Base-by-base conservation (phyloP, 495 filamentous ascomycete species). In the Neurospora africana region DNA sequence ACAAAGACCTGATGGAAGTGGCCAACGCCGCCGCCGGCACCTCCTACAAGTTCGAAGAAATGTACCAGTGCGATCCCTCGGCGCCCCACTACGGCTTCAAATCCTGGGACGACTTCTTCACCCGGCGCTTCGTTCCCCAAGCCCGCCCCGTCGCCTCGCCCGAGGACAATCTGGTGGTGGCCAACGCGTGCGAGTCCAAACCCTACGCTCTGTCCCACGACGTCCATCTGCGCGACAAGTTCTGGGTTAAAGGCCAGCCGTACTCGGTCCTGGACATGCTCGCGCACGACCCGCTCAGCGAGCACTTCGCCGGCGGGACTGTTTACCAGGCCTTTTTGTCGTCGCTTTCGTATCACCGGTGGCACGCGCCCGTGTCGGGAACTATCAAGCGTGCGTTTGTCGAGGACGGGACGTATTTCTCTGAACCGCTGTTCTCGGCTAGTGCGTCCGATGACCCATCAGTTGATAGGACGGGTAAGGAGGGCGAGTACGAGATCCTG, bases 51-150 rank as follows among this genome's bases (percentile, higher is more conserved):
- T 89, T 90, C 73, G 83, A 88, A 65, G 79, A 87, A 8, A 81
- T 87, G 79, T 89, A 79, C 74, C 30, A 80, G 9, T 88, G 87
- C 74, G 83, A 90, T 35, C 84, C 87, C 0, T 74, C 71, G 0
- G 74, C 82, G 2, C 78, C 80, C 65, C 74, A 90, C 73, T 81
- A 86, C 77, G 91, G 91, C 27, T 94, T 84, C 78, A 85, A 82
- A 47, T 92, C 89, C 1, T 93, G 91, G 91, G 90, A 94, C 72
- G 83, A 90, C 71, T 94, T 93, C 82, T 94, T 94, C 81, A 91
- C 89, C 0, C 87, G 91, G 19, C 58, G 82, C 3, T 86, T 92
- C 69, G 82, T 0, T 80, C 81, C 15, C 36, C 36, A 37, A 37
- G 82, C 88, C 3, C 86, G 91, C 0, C 91, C 91, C 4, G 79